Evolutionary conservation across 23 red algal genomes (phyloP).

Genomic region (Gracilaria gracilis): DNA sequence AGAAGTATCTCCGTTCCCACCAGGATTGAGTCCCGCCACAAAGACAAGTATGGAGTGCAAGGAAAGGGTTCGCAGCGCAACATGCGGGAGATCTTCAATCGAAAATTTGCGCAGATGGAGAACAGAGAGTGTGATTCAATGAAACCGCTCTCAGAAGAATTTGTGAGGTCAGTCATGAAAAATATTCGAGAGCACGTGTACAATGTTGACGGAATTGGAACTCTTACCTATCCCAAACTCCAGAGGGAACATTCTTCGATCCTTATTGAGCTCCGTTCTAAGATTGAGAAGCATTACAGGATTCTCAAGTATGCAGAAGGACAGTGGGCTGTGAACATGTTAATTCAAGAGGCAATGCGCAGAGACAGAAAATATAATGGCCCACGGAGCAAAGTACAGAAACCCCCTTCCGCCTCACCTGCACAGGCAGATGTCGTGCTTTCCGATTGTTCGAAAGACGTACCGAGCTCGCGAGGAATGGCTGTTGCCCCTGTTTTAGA

Average conservation of each 20-base stretch:
- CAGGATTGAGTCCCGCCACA: background rate
- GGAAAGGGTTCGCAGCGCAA: background rate
- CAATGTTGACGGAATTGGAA: background rate
- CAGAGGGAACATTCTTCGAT: background rate
- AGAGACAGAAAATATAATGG: background rate
- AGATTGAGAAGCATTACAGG: background rate
- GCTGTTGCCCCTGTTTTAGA: too few relatives aligned
- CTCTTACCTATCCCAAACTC: background rate
- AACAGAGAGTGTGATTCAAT: background rate
- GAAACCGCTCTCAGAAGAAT: background rate
- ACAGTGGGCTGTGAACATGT: background rate
- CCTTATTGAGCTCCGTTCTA: background rate
- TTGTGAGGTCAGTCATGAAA: background rate
- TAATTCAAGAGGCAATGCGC: background rate
- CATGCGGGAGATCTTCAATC: background rate
- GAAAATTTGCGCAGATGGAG: background rate
- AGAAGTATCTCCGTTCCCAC: background rate
- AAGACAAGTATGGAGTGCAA: background rate
- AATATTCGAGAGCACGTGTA: background rate
- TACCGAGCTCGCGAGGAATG: too few relatives aligned
- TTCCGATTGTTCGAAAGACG: too few relatives aligned
- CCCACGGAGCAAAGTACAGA: background rate
- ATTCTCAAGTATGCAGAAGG: background rate
- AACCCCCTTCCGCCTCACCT: too few relatives aligned
- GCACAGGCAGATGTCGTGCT: too few relatives aligned